Evolutionary conservation across 768 basidiomycete genomes (phyloP), one percentile per base, ranked within the genome.

Genomic region (Mycena sanguinolenta): DNA sequence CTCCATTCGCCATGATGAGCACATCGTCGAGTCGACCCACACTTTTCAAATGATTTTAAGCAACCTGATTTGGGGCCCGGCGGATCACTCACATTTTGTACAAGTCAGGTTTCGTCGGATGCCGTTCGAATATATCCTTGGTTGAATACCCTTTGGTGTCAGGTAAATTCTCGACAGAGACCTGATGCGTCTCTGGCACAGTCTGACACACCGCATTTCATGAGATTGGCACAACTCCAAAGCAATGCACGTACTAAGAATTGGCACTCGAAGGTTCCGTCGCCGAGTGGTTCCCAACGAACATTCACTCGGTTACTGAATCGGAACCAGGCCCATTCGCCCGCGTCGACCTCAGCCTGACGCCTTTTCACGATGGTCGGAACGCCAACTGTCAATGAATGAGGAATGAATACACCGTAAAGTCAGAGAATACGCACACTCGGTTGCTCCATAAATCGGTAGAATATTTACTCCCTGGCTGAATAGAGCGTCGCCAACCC

Each of bases 231-330:
- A 8, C 30, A 32, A 52, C 28, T 16, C 28, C 27, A 25, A 5
- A 67, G n/a, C n/a, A n/a, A n/a, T 12, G 3, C 32, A 30, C 34
- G 52, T 21, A 85, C 85, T 73, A 84, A 63, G 21, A 82, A 76
- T 53, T 83, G 83, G 25, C 76, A 79, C 62, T 86, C 85, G 53
- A 77, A 83, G 1, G 79, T 79, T 7, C 78, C 82, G 25, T 84
- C 81, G 0, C 74, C 82, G 55, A 82, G 83, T 8, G 79, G 68
- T 3, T 77, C 72, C 85, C 85, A 85, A 12, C 80, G 65, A 16
- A 82, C 68, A 7, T 72, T 75, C 1, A 73, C 67, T 2, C 78
- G 71, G 4, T 78, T 76, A n/a, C 70, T 72, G 62, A 81, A 74
- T 39, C 65, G 65, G 21, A 82, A 75, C 78, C 81, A 86, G 17